Evolutionary conservation across 2,329 filamentous ascomycete genomes (phyloP).

Genomic region (Orbilia quercus): DNA sequence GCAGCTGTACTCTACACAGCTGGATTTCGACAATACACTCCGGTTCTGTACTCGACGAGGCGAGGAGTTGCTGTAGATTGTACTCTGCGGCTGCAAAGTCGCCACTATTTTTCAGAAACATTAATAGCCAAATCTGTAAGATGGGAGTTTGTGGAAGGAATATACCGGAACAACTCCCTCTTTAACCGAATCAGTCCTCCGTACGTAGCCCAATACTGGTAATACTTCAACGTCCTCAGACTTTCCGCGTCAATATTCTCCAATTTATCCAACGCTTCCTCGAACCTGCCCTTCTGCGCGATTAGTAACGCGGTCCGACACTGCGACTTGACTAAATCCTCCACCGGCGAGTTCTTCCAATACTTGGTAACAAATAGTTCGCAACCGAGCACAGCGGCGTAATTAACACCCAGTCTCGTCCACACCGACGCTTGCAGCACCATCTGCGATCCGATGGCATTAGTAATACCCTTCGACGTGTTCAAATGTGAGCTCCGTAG

Average conservation of each 20-base stretch:
- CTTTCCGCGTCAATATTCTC: slow-evolving; percentile 71
- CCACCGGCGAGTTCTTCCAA: slow-evolving; percentile 72
- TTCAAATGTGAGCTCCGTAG: slow-evolving; percentile 85
- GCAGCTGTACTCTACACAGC: slow-evolving; percentile 71
- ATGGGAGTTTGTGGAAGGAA: slow-evolving; percentile 1
- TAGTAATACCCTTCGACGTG: slow-evolving; percentile 78
- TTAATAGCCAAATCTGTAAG: background rate
- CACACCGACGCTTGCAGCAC: slow-evolving; percentile 79
- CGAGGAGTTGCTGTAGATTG: slow-evolving; percentile 70
- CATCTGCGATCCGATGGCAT: slow-evolving; percentile 78
- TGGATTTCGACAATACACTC: slow-evolving; percentile 72
- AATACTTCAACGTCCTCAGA: slow-evolving; percentile 78
- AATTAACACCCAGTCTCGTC: slow-evolving; percentile 75
- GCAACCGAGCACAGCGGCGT: slow-evolving; percentile 71
- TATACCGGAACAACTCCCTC: slow-evolving; percentile 70
- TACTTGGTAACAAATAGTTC: slow-evolving; percentile 83
- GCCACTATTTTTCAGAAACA: slow-evolving; percentile 61
- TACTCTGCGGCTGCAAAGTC: slow-evolving; percentile 70
- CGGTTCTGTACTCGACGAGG: slow-evolving; percentile 68
- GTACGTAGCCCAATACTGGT: slow-evolving; percentile 78
- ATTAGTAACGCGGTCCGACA: slow-evolving; percentile 68
- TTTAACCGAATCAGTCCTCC: slow-evolving; percentile 74
- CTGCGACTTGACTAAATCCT: slow-evolving; percentile 79
- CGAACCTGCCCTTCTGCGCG: slow-evolving; percentile 71
- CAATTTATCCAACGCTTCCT: slow-evolving; percentile 73